Percentiles rank a stretch among this genome's conserved stretches.
Evolutionary conservation across 2,329 filamentous ascomycete species (phyloP).

Genomic region (Colletotrichum euphorbiae): DNA sequence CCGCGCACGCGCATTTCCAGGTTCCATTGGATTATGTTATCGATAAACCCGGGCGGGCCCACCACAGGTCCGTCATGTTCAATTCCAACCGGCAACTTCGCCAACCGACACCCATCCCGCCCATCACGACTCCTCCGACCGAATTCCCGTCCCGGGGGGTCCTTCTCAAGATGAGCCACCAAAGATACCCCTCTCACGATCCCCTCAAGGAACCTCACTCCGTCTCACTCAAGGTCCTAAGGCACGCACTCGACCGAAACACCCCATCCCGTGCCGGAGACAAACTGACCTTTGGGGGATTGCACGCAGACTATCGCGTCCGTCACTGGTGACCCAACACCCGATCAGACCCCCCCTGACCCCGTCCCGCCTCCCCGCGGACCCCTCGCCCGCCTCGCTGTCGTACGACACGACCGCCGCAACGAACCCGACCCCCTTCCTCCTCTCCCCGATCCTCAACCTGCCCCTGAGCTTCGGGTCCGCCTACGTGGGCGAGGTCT

Average conservation of each 20-base stretch:
- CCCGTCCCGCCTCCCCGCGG: slow-evolving; percentile 57
- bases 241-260: slow-evolving; percentile 57
- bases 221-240: slow-evolving; percentile 80
- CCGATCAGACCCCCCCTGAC: slow-evolving; percentile 64
- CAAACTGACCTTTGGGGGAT: too few species aligned
- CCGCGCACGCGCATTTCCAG: background rate
- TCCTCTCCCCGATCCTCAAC: slow-evolving; percentile 76
- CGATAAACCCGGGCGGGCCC: slow-evolving; percentile 13
- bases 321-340: slow-evolving; percentile 79
- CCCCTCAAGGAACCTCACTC: slow-evolving; percentile 80
- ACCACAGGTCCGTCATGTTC: slow-evolving; percentile 18
- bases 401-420: slow-evolving; percentile 67
- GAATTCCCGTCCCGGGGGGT: background rate
- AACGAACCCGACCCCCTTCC: slow-evolving; percentile 65
- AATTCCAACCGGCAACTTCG: background rate
- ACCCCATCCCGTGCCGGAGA: background rate
- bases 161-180: slow-evolving; percentile 64
- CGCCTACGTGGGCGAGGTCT: slow-evolving; percentile 94
- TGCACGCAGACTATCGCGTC: slow-evolving; percentile 78
- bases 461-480: slow-evolving; percentile 93
- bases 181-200: slow-evolving; percentile 68
- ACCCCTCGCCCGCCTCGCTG: slow-evolving; percentile 73
- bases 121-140: slow-evolving; percentile 7
- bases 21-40: background rate
- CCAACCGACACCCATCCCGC: background rate